These are phyloP conservation scores for Paraphoma chrysanthemicola DNA, from an alignment of 2,329 filamentous ascomycete species.

Conservation along the genomic window DNA sequence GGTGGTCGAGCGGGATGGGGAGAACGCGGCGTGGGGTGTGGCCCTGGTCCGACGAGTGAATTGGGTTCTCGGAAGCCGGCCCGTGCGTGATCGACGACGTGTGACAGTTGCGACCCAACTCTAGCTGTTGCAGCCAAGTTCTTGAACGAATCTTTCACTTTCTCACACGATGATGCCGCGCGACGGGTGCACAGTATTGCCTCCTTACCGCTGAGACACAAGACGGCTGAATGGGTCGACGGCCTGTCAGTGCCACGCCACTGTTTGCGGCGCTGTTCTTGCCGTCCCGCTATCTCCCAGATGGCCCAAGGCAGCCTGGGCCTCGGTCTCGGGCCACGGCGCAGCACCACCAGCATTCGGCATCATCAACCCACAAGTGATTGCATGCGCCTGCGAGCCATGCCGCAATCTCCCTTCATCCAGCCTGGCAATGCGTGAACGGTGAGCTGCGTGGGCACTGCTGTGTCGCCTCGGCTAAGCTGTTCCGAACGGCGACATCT, in stretches of 20 bases:
- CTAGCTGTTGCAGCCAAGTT: neutral
- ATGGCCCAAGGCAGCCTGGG: slow-evolving; percentile 8
- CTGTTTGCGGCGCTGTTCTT: neutral
- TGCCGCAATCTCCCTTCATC: slow-evolving; percentile 23
- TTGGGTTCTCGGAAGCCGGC: slow-evolving; percentile 11
- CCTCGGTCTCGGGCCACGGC: slow-evolving; percentile 11
- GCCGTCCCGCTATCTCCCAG: slow-evolving; percentile 9
- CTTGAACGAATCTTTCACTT: too few species aligned
- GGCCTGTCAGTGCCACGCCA: slow-evolving; percentile 2
- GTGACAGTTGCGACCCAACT: slow-evolving; percentile 4
- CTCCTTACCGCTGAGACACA: neutral
- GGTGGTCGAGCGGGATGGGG: slow-evolving; percentile 15
- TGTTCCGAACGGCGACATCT: slow-evolving; percentile 8
- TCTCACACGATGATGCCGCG: too few species aligned
- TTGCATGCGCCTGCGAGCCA: slow-evolving; percentile 8
- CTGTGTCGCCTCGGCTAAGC: slow-evolving; percentile 15
- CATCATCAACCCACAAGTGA: slow-evolving; percentile 3
- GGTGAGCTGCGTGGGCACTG: slow-evolving; percentile 9
- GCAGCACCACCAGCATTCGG: slow-evolving; percentile 2
- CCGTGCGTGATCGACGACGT: slow-evolving; percentile 8
- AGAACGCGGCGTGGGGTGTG: slow-evolving; percentile 7
- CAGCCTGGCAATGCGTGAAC: slow-evolving; percentile 3
- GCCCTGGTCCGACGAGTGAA: slow-evolving; percentile 4
- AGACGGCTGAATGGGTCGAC: neutral
- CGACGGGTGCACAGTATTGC: neutral